phyloP scores from a whole-genome alignment of 345 rosid species.

The Carallia pectinifolia region DNA sequence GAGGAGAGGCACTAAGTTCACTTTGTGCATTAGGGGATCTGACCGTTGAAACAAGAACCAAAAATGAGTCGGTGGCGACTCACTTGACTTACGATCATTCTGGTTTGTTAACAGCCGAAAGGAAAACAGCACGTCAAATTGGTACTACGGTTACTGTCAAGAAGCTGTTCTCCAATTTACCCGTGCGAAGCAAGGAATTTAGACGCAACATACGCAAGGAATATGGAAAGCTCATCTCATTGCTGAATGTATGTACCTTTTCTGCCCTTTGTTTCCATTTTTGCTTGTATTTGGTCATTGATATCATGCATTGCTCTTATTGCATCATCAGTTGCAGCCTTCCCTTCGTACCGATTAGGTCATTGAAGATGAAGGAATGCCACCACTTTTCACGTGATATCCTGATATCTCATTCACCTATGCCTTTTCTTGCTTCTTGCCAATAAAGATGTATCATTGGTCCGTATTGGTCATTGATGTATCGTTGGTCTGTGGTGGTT shows the following conservation, averaged over 20 bases:
- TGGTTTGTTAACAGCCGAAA: conserved; percentile 60
- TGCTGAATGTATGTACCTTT: conserved; percentile 58
- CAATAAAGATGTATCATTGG: no score
- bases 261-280: not conserved
- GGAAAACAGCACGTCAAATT: conserved; percentile 77
- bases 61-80: conserved; percentile 68
- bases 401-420: no score
- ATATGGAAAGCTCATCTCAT: conserved; percentile 82
- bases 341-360: not conserved
- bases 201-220: conserved; percentile 91
- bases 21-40: conserved; percentile 80
- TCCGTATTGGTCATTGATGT: no score
- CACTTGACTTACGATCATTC: conserved; percentile 83
- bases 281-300: not conserved
- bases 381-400: no score
- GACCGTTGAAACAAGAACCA: conserved; percentile 77
- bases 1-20: conserved; percentile 97
- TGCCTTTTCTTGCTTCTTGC: no score
- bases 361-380: not conserved
- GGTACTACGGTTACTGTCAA: conserved; percentile 89
- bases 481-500: no score
- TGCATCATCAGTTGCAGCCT: not conserved
- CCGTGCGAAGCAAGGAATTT: conserved; percentile 93
- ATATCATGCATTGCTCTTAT: not conserved
- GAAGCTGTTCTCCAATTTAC: conserved; percentile 81